Evolutionary conservation across 2,329 filamentous ascomycete species (phyloP), one percentile per base, ranked within the genome.

Genomic region (Xylariaceae sp.): DNA sequence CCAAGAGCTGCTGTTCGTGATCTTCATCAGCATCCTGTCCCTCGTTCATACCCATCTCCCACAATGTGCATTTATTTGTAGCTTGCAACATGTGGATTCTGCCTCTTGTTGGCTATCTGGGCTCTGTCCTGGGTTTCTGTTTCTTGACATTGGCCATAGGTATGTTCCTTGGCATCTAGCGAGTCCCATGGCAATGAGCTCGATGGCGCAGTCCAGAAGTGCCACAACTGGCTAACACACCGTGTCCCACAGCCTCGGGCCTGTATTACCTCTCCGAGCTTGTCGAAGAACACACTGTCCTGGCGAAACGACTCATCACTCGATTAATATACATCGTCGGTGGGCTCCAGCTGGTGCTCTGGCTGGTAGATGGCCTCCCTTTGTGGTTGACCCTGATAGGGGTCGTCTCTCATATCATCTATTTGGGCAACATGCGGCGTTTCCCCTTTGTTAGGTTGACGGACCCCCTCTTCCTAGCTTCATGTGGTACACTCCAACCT

Each of bases 231-330:
- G 40, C 59, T 67, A 49, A 68, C 53, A 47, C 32, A 23, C 52
- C 29, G 33, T 32, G 50, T 60, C 45, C 39, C 56, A 41, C 67
- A 91, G 94, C 94, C 32, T 97, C 92, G n/a, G 94, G 94, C 30
- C 85, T 99, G 21, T 99, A 99, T 77, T 99, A 99, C 73, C 87
- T 99, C 48, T 97, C 93, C 20, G 94, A 99, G 73, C 86, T 97
- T 11, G 94, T 99, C 57, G 94, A 99, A 75, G 94, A 99, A 73
- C 93, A 99, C 70, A 97, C 93, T 3, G 93, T 97, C 9, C 75
- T 96, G 58, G 89, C 92, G 10, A 96, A 96, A 71, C 90, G 88
- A 52, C 78, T 97, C n/a, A 80, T 99, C 46, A 88, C 83, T 27
- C 86, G 85, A 35, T 79, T 97, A 50, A 97, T 97, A 66, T 96